Percentiles rank a stretch among this genome's conserved stretches.
Evolutionary conservation across 192 early-diverging fungal species (phyloP).

Genomic region (Rhizoclosmatium sp.): DNA sequence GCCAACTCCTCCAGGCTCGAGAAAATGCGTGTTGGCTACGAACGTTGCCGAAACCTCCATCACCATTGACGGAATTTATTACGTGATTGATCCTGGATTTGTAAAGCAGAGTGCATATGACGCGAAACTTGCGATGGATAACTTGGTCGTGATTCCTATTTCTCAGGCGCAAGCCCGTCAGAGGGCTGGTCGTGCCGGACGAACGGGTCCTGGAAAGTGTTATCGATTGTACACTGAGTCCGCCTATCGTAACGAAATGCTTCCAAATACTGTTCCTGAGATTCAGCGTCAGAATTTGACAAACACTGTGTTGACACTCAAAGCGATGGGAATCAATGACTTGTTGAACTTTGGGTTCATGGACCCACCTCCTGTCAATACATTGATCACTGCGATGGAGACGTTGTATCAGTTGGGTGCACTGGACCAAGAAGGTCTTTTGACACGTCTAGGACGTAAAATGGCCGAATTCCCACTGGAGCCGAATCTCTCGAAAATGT

Average conservation of each 20-base stretch:
- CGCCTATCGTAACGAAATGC: constrained; percentile 92
- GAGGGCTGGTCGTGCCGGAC: constrained; percentile 93
- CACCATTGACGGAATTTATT: constrained; percentile 93
- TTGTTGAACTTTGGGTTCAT: constrained; percentile 98
- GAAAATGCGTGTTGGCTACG: constrained; percentile 96
- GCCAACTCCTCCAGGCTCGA: constrained; percentile 88
- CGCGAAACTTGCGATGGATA: constrained; percentile 96
- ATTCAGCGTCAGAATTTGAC: constrained; percentile 96
- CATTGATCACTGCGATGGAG: constrained; percentile 91
- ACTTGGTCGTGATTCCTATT: constrained; percentile 93
- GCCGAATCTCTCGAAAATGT: constrained; percentile 92
- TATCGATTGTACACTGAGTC: constrained; percentile 94
- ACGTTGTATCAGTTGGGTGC: constrained; percentile 90
- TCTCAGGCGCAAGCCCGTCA: constrained; percentile 94
- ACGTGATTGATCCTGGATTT: constrained; percentile 98
- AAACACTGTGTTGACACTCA: constrained; percentile 89
- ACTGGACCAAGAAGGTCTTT: constrained; percentile 90
- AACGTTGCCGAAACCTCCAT: constrained; percentile 99
- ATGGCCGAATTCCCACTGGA: constrained; percentile 99
- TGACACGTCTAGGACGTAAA: constrained; percentile 93
- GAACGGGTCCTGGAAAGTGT: constrained; percentile 96
- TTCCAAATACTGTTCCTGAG: constrained; percentile 94
- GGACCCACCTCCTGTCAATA: constrained; percentile 95
- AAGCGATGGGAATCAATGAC: constrained; percentile 97
- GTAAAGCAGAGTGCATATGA: constrained; percentile 97